phyloP scores from a whole-genome alignment of 2,329 filamentous ascomycete species.

The Fusarium lateritium region DNA sequence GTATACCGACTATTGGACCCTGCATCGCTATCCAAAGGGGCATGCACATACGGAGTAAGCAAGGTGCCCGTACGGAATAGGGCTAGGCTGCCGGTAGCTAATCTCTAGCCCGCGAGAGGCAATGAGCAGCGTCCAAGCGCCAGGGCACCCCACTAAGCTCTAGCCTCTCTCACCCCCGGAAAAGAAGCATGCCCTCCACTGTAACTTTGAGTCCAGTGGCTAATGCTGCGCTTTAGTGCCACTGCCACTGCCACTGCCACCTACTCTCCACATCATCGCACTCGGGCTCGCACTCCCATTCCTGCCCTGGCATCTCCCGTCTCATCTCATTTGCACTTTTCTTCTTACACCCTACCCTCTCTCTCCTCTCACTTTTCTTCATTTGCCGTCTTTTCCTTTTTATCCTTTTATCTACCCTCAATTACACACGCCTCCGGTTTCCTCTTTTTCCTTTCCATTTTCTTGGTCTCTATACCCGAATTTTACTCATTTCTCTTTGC shows the following conservation, averaged over 20 bases:
- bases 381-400: slow-evolving; percentile 33
- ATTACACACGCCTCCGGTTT: slow-evolving; percentile 11
- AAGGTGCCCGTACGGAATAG: slow-evolving; percentile 29
- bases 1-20: slow-evolving; percentile 16
- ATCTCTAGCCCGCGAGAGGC: slow-evolving; percentile 37
- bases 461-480: slow-evolving; percentile 19
- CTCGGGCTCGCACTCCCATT: slow-evolving; percentile 37
- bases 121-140: slow-evolving; percentile 41
- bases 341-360: slow-evolving; percentile 25
- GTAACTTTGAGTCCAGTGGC: slow-evolving; percentile 33
- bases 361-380: slow-evolving; percentile 10
- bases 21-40: slow-evolving; percentile 24
- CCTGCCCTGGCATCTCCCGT: slow-evolving; percentile 25
- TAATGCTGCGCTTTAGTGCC: slow-evolving; percentile 3
- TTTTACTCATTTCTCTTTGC: slow-evolving; percentile 45
- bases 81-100: slow-evolving; percentile 24
- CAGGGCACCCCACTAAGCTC: slow-evolving; percentile 13
- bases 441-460: slow-evolving; percentile 21
- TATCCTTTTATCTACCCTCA: slow-evolving; percentile 4
- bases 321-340: slow-evolving; percentile 36
- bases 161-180: slow-evolving; percentile 16
- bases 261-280: slow-evolving; percentile 32
- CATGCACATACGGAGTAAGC: slow-evolving; percentile 29
- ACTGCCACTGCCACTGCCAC: slow-evolving; percentile 27
- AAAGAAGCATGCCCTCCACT: background rate